phyloP scores from a whole-genome alignment of 148 eudicot genomes.

The Polygonum maritimum region DNA sequence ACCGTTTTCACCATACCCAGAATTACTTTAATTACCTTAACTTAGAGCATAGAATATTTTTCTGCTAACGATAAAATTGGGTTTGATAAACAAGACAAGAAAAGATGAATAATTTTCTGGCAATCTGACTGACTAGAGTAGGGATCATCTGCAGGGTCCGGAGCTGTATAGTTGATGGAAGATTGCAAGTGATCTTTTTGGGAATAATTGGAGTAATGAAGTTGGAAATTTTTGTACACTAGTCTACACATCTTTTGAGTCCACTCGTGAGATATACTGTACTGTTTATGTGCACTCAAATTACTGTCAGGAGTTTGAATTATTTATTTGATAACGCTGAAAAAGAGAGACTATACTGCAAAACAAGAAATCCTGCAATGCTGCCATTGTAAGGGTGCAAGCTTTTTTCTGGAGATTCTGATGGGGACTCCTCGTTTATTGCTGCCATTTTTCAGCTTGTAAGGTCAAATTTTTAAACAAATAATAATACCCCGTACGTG shows the following conservation, averaged over 20 bases:
- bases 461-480: background rate
- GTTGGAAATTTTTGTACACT: background rate
- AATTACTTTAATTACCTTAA: background rate
- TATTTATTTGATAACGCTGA: constrained; percentile 3
- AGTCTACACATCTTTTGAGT: background rate
- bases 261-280: background rate
- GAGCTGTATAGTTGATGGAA: background rate
- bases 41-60: background rate
- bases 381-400: background rate
- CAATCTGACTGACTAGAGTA: background rate
- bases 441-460: background rate
- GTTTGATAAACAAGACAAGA: background rate
- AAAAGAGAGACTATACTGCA: background rate
- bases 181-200: background rate
- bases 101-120: background rate
- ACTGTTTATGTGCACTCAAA: background rate
- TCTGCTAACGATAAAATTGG: background rate
- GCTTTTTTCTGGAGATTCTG: constrained; percentile 2
- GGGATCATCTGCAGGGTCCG: background rate
- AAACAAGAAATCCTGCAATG: background rate
- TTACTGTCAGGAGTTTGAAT: background rate
- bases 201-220: background rate
- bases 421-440: background rate
- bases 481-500: too few relatives aligned
- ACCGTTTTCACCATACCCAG: too few relatives aligned